phyloP scores from a whole-genome alignment of 164 flowering plant genomes.

The Macadamia integrifolia region DNA sequence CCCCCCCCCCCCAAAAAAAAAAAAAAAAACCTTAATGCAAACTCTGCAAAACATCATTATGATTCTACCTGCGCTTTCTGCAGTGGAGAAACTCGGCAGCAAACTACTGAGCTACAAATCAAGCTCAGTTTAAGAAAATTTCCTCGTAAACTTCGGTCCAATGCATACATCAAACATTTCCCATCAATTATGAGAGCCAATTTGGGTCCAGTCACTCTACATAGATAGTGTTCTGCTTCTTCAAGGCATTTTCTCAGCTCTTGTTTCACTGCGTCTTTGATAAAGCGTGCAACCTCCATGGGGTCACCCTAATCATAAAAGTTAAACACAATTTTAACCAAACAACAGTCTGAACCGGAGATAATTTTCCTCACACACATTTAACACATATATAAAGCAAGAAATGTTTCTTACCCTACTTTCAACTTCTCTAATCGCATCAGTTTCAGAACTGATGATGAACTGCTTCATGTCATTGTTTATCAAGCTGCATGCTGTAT shows the following conservation, averaged over 20 bases:
- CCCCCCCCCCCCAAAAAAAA: too few relatives aligned
- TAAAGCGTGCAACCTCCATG: slow-evolving; percentile 78
- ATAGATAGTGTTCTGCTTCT: slow-evolving; percentile 59
- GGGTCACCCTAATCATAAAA: slow-evolving; percentile 62
- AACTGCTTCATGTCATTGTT: slow-evolving; percentile 92
- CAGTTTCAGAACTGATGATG: slow-evolving; percentile 87
- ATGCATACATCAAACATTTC: slow-evolving; percentile 92
- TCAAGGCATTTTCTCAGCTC: slow-evolving; percentile 62
- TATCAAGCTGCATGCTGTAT: slow-evolving; percentile 85
- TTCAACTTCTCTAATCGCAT: slow-evolving; percentile 83
- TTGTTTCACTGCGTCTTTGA: slow-evolving; percentile 58
- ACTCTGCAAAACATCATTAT: not conserved
- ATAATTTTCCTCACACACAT: not conserved
- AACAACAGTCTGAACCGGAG: slow-evolving; percentile 13
- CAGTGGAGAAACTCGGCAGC: slow-evolving; percentile 90
- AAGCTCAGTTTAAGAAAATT: slow-evolving; percentile 71
- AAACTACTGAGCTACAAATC: slow-evolving; percentile 80
- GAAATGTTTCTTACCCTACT: slow-evolving; percentile 47
- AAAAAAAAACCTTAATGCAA: too few relatives aligned
- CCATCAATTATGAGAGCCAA: slow-evolving; percentile 96
- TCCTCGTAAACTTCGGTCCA: slow-evolving; percentile 75
- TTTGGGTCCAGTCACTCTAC: slow-evolving; percentile 46
- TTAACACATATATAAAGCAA: not conserved
- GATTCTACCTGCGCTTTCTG: slow-evolving; percentile 86
- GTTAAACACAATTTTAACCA: slow-evolving; percentile 19